Evolutionary conservation across 139 green algal genomes (phyloP), one percentile per base, ranked within the genome.

Genomic region (Pedinophyceae sp.): DNA sequence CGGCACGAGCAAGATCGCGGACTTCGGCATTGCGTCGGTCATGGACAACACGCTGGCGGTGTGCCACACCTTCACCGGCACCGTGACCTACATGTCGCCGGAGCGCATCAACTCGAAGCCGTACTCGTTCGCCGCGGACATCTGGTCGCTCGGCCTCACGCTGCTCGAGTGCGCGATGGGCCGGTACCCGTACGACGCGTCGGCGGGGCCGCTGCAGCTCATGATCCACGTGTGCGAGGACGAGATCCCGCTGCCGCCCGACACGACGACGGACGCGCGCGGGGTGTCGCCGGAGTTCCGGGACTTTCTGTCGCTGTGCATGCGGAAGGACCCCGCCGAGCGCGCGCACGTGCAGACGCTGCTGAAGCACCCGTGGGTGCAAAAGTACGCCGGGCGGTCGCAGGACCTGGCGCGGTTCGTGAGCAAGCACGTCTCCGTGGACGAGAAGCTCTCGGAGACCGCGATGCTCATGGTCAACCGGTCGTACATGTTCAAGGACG

Each of bases 41-140:
- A 16, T 22, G 19, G 34, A 43, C 10, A 43, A 43, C 34, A 43
- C 34, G 34, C 34, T 43, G 34, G 34, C 54, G 55, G 68, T 85
- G 75, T 92, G 82, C 74, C 57, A 82, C 53, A 93, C 83, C 2
- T 93, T 85, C 58, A 55, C 80, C 28, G 89, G 89, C 40, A 97
- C 89, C 0, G 86, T 93, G 18, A 96, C 89, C 1, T 97, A 97
- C 76, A 97, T 97, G 89, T 89, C 77, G 0, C 89, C 89, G 0
- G 89, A 97, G 77, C 81, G 89, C 30, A 87, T 97, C 55, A 75
- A 80, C 52, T 81, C 85, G 7, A 64, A 84, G 48, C 56, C 73
- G 3, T 97, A 97, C 73, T 73, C 66, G 26, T 88, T 84, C 50
- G 59, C 72, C 2, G 68, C 75, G 2, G 84, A 93, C 67, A 79